phyloP scores from a whole-genome alignment of 495 filamentous ascomycete species.

The Articulospora tetracladia region DNA sequence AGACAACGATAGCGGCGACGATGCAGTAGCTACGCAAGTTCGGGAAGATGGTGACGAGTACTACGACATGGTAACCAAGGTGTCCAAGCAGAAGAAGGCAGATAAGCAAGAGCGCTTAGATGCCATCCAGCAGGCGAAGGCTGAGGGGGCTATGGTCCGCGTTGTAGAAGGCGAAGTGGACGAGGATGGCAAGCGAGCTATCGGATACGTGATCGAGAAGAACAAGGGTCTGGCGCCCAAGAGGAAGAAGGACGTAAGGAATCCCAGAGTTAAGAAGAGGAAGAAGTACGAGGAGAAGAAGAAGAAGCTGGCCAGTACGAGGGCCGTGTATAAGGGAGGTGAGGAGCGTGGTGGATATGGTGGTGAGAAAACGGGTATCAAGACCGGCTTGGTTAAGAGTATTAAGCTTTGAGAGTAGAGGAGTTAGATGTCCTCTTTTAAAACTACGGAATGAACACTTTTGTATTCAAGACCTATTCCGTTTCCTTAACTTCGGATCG shows the following conservation, averaged over 20 bases:
- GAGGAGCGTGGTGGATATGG: slow-evolving; percentile 83
- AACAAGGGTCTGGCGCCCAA: slow-evolving; percentile 91
- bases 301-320: slow-evolving; percentile 87
- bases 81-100: slow-evolving; percentile 65
- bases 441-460: too few relatives aligned
- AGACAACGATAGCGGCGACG: slow-evolving; percentile 61
- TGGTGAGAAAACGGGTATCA: slow-evolving; percentile 94
- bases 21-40: slow-evolving; percentile 43
- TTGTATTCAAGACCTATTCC: too few relatives aligned
- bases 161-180: slow-evolving; percentile 61
- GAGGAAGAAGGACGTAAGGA: slow-evolving; percentile 87
- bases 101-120: slow-evolving; percentile 49
- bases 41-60: slow-evolving; percentile 72
- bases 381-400: slow-evolving; percentile 88
- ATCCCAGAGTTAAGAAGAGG: slow-evolving; percentile 97
- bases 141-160: slow-evolving; percentile 39
- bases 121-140: slow-evolving; percentile 39
- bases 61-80: slow-evolving; percentile 78
- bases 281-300: slow-evolving; percentile 89
- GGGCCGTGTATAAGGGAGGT: slow-evolving; percentile 81
- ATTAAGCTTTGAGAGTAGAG: slow-evolving; percentile 56
- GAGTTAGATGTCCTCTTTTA: too few relatives aligned
- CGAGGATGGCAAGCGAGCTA: slow-evolving; percentile 80
- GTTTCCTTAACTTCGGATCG: too few relatives aligned
- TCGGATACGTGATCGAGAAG: slow-evolving; percentile 90